Conservation (phyloP, 345 rosid genomes). For the Citrus maxima region DNA sequence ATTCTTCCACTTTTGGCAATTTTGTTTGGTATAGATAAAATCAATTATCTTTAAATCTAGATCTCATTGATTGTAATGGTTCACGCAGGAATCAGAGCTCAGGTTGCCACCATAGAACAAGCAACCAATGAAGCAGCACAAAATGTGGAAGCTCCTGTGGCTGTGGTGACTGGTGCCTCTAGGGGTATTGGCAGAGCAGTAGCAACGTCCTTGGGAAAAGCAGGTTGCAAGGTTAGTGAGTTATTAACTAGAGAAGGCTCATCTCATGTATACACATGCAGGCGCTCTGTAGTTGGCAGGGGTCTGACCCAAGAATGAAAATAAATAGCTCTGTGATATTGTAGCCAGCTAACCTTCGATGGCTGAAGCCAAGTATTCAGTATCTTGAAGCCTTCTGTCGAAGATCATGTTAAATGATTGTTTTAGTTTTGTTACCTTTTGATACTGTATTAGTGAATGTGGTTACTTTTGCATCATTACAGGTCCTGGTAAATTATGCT, state of each 20-base stretch:
- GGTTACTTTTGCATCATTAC: slow-evolving; percentile 15
- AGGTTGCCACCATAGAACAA: slow-evolving; percentile 56
- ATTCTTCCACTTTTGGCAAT: neutral
- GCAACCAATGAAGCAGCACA: slow-evolving; percentile 35
- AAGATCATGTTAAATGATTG: neutral
- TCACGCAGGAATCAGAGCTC: slow-evolving; percentile 62
- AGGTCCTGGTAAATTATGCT: slow-evolving; percentile 96
- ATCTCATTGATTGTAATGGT: neutral
- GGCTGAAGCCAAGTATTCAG: neutral
- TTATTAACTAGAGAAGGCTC: neutral
- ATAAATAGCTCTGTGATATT: neutral
- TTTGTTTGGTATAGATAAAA: neutral
- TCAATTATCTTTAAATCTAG: neutral
- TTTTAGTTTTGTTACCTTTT: neutral
- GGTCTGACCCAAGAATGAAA: neutral
- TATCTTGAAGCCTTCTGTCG: neutral
- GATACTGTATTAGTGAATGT: neutral
- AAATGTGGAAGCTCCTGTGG: slow-evolving; percentile 77
- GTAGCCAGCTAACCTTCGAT: neutral
- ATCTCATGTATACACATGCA: neutral
- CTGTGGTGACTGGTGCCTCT: slow-evolving; percentile 92
- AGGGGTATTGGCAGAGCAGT: slow-evolving; percentile 96
- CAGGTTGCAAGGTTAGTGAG: slow-evolving; percentile 58
- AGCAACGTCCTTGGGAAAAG: slow-evolving; percentile 90
- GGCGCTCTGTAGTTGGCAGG: neutral